Base-by-base conservation (phyloP, 2,329 filamentous ascomycete genomes). In the Neocatenulostroma microsporum region DNA sequence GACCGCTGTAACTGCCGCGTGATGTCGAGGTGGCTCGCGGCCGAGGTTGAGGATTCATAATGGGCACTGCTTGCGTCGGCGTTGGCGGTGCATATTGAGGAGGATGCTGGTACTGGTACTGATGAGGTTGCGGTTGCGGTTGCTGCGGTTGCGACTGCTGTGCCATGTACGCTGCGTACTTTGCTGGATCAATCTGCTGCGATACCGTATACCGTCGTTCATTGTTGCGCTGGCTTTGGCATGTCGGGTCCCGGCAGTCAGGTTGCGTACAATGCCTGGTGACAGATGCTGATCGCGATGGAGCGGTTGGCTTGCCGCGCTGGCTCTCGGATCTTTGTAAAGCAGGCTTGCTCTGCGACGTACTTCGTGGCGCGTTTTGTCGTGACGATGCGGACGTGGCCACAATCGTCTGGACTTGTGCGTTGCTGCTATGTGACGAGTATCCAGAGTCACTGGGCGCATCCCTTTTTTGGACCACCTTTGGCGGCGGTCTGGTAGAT, bases 371-470 rank as follows among this genome's bases (percentile, higher is more conserved):
- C 25, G 44, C 25, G 34, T 30, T 29, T 37, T 33, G 36, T 21
- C 25, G 34, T 15, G 27, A 5, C 6, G 27, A 12, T 8, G n/a
- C 21, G 17, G 34, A 4, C 11, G 26, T 5, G 13, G 28, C 19
- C 4, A 31, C 34, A 4, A 26, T 6, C 3, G 26, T 19, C 28
- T 15, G 34, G 21, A 17, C 23, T 20, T 10, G 21, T 8, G 33
- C 34, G 8, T 34, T 43, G 14, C 46, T 47, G 30, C 34, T 41
- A 21, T 51, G 48, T 30, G 73, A 77, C 45, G 72, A 76, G 64
- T 78, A 78, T 50, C 74, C 74, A 47, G 74, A 77, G 60, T 80
- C 75, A 60, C 70, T 75, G 49, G 68, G 67, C 53, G 64, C 62
- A 57, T 74, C 69, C 42, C 63, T 60, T n/a, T 20, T 30, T 30